Percentiles rank a stretch among this genome's conserved stretches.
These are phyloP conservation scores for Wickerhamomyces chaumierensis DNA, from an alignment of 805 yeast species.

Conservation along the genomic window DNA sequence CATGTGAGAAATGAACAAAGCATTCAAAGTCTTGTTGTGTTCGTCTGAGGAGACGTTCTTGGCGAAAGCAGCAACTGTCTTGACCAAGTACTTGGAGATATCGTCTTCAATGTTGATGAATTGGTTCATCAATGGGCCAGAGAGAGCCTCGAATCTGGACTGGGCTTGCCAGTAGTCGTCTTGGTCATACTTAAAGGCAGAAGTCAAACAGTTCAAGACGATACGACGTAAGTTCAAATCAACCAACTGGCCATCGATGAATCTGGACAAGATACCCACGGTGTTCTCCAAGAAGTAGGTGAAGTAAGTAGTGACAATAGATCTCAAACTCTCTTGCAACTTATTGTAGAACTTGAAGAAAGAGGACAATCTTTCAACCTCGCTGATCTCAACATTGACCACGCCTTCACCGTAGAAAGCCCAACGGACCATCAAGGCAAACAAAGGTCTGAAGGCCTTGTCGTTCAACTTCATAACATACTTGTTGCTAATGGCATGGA, in stretches of 20 bases:
- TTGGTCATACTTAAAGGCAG: conserved; percentile 80
- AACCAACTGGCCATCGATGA: conserved; percentile 29
- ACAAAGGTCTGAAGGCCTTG: conserved; percentile 84
- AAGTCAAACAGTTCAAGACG: conserved; percentile 57
- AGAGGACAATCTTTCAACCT: conserved; percentile 49
- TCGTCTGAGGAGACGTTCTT: conserved; percentile 58
- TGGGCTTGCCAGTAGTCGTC: conserved; percentile 93
- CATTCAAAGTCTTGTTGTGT: conserved; percentile 67
- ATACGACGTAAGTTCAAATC: conserved; percentile 58
- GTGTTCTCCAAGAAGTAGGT: conserved; percentile 79
- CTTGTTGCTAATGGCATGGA: conserved; percentile 60
- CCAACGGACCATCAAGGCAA: conserved; percentile 83
- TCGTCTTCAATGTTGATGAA: conserved; percentile 55
- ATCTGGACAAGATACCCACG: conserved; percentile 39
- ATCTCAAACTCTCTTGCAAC: conserved; percentile 71
- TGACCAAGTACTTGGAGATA: conserved; percentile 73
- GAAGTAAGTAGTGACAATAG: conserved; percentile 81
- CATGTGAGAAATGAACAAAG: conserved; percentile 51
- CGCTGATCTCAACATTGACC: conserved; percentile 30
- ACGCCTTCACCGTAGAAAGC: conserved; percentile 78
- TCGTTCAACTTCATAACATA: conserved; percentile 89
- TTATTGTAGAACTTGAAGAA: conserved; percentile 82
- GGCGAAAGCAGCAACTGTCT: conserved; percentile 68
- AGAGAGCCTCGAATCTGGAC: conserved; percentile 68
- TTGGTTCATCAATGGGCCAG: conserved; percentile 54